Evolutionary conservation across 1,139 yeast genomes (phyloP).

Genomic region (Nematodospora anomalae): DNA sequence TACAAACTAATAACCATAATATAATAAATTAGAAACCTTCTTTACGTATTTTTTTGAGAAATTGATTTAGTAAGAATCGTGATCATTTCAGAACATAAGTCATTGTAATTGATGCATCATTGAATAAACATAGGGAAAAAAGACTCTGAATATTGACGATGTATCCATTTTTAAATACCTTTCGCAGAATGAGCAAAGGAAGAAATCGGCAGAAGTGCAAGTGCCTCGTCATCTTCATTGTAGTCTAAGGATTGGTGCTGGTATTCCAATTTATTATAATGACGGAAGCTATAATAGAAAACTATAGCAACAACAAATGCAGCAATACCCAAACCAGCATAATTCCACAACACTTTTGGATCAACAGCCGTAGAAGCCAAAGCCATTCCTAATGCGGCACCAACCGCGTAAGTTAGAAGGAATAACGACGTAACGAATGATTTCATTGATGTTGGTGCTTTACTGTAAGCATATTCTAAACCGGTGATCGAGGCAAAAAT

Average conservation of each 20-base stretch:
- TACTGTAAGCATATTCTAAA: slow-evolving; percentile 67
- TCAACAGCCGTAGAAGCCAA: slow-evolving; percentile 61
- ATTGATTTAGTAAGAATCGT: no score
- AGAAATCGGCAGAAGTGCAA: slow-evolving; percentile 19
- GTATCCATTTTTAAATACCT: slow-evolving; percentile 16
- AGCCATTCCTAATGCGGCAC: slow-evolving; percentile 72
- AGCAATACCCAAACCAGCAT: slow-evolving; percentile 60
- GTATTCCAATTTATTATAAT: slow-evolving; percentile 58
- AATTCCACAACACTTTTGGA: slow-evolving; percentile 69
- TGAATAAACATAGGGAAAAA: no score
- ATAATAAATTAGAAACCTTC: no score
- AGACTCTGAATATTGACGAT: no score
- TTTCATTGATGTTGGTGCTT: slow-evolving; percentile 65
- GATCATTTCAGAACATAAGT: no score
- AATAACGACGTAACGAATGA: slow-evolving; percentile 63
- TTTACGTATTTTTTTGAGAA: no score
- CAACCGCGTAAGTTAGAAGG: slow-evolving; percentile 62
- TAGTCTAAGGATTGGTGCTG: slow-evolving; percentile 56
- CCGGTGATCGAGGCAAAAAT: slow-evolving; percentile 67
- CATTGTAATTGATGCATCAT: no score
- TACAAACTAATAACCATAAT: no score
- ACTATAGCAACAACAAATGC: slow-evolving; percentile 56
- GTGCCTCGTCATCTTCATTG: slow-evolving; percentile 21
- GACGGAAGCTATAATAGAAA: slow-evolving; percentile 61
- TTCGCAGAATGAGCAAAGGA: slow-evolving; percentile 25